A percentile compares a stretch with the other conserved stretches of the same genome.
These are phyloP conservation scores for Backusella macrospora DNA, from an alignment of 192 early-diverging fungal genomes.

Conservation along the genomic window DNA sequence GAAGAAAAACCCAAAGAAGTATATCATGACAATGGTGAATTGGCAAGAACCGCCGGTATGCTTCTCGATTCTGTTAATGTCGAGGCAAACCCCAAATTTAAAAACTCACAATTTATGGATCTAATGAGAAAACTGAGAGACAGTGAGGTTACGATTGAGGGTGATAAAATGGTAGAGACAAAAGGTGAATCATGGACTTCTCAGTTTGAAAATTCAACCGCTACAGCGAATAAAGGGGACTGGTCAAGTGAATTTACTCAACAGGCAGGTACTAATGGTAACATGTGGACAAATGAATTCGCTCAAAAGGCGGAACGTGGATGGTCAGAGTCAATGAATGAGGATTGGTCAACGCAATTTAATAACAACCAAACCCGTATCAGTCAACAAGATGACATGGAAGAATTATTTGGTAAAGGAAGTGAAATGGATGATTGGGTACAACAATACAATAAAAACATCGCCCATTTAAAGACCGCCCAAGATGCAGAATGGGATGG, in stretches of 20 bases:
- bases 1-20: conserved; percentile 31
- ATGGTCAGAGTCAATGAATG: conserved; percentile 12
- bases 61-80: conserved; percentile 75
- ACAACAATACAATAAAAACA: conserved; percentile 68
- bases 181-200: conserved; percentile 30
- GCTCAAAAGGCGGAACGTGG: conserved; percentile 29
- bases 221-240: not conserved
- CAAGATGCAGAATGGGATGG: conserved; percentile 71
- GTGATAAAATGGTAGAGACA: conserved; percentile 82
- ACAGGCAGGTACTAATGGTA: conserved; percentile 21
- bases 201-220: conserved; percentile 33
- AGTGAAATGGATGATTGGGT: conserved; percentile 69
- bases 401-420: conserved; percentile 55
- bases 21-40: conserved; percentile 55
- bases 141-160: conserved; percentile 84
- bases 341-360: conserved; percentile 23
- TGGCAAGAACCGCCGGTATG: conserved; percentile 81
- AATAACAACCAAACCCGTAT: not conserved
- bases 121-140: conserved; percentile 95
- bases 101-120: conserved; percentile 86
- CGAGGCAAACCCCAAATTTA: conserved; percentile 90
- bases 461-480: conserved; percentile 62
- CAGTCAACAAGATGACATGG: conserved; percentile 30
- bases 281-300: conserved; percentile 40
- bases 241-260: conserved; percentile 41